Base-by-base conservation (phyloP, 2,329 filamentous ascomycete genomes). In the Colletotrichum sp. region DNA sequence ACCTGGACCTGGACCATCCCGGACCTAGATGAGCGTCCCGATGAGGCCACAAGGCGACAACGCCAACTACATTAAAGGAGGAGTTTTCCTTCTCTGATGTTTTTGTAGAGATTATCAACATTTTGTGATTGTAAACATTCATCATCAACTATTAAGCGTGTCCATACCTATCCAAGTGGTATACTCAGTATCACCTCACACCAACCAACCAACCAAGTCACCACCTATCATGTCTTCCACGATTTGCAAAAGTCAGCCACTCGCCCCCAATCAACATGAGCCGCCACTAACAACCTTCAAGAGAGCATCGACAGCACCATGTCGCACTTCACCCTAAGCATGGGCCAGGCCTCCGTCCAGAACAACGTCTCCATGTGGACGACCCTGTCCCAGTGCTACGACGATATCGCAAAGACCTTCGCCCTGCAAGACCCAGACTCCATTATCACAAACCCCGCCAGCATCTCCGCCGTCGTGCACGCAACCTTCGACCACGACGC, bases 401-500 rank as follows among this genome's bases (percentile, higher is more conserved):
- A 48, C 34, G 71, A 74, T 24, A 60, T 78, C 61, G 55, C 60
- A 55, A 59, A 60, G 52, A 67, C 57, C 60, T 78, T 76, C 65
- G 65, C 72, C 77, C 9, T 78, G 28, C 64, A 70, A 14, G 77
- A 77, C 32, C 57, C 77, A 14, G 65, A 73, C 3, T 79, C 76
- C 30, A 75, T 84, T 55, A 78, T 80, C 66, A 75, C 78, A 67
- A 79, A 83, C 39, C 68, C 73, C 14, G 39, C 59, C 14, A 76
- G 64, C 63, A 69, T 78, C 69, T 75, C 79, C 36, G 78, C 78
- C 6, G 79, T 85, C 34, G 78, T 85, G 14, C 71, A 79, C 66
- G 79, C 83, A 55, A 81, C 83, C 76, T 84, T 84, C 75, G 83
- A 85, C 77, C 78, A 75, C n/a, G 80, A 81, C 70, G 80, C 79